Evolutionary conservation across 2,329 filamentous ascomycete genomes (phyloP).

Genomic region (Hypoxylon sp.): DNA sequence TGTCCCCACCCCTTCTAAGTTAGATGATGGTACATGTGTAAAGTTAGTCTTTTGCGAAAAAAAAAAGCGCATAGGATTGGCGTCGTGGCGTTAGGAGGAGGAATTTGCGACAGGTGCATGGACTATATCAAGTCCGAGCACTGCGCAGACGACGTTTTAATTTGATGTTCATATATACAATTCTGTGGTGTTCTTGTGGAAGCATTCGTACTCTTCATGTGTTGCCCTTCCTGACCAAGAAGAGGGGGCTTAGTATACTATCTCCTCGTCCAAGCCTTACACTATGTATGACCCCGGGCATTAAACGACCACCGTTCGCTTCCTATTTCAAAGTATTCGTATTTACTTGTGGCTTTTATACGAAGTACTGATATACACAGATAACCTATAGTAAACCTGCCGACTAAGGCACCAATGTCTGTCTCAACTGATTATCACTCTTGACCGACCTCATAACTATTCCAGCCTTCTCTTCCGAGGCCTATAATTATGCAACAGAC

Average conservation of each 20-base stretch:
- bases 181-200: slow-evolving; percentile 6
- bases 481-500: slow-evolving; percentile 19
- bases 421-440: not conserved
- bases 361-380: slow-evolving; percentile 22
- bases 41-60: slow-evolving; percentile 23
- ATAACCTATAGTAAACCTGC: slow-evolving; percentile 1
- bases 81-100: slow-evolving; percentile 42
- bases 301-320: not conserved
- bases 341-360: slow-evolving; percentile 12
- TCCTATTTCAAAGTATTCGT: slow-evolving; percentile 12
- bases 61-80: slow-evolving; percentile 39
- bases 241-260: not conserved
- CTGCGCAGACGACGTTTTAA: slow-evolving; percentile 18
- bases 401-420: not conserved
- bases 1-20: not conserved
- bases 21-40: slow-evolving; percentile 32
- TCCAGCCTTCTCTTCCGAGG: not conserved
- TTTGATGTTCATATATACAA: slow-evolving; percentile 28
- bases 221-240: not conserved
- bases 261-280: not conserved
- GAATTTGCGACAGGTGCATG: slow-evolving; percentile 21
- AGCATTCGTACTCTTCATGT: not conserved
- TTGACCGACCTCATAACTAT: slow-evolving; percentile 6
- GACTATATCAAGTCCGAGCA: slow-evolving; percentile 26
- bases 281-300: not conserved